Base-by-base conservation (phyloP, 2,329 filamentous ascomycete species). In the Verticillium zaregamsianum region DNA sequence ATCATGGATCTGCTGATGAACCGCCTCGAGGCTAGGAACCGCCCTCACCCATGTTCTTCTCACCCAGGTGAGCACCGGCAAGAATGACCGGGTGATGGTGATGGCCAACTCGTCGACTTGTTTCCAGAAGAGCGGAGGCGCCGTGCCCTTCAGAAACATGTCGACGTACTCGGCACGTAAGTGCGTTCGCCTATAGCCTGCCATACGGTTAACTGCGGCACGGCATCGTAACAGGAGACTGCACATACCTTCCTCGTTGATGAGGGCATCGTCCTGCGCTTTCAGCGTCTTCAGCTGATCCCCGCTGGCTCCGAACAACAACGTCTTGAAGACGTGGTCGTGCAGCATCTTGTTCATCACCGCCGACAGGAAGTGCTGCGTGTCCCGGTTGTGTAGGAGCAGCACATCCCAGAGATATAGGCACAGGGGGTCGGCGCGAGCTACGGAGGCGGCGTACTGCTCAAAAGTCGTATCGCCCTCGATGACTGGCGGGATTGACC, bases 251-350 rank as follows among this genome's bases (percentile, higher is more conserved):
- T 74, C 72, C 35, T 65, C 35, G 35, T 65, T 52, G n/a, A 70
- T 61, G 40, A 72, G 66, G 1, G 64, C 63, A 31, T 57, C 58
- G 55, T 74, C 72, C 11, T 67, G 66, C 14, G 62, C 62, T 11
- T 61, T 37, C 3, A 75, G 64, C 2, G 65, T 56, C 57, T 64
- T 61, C 33, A 45, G 40, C 58, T 74, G 71, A n/a, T 66, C 65
- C 2, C 63, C 17, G 17, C 61, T 61, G 23, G 73, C 72, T 12
- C 73, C 74, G 63, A 76, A 76, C 3, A 75, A 65, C 8, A 72
- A 63, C 14, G 61, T 57, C 6, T 69, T 70, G 20, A 75, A 72
- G 20, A 73, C 63, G 1, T 67, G 58, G 3, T 61, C 62, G 11
- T 71, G 67, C 17, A 74, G 62, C 37, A 71, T 61, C 63, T 63